These are phyloP conservation scores for Opeltia flavorubescens DNA, from an alignment of 495 filamentous ascomycete species.

Conservation along the genomic window DNA sequence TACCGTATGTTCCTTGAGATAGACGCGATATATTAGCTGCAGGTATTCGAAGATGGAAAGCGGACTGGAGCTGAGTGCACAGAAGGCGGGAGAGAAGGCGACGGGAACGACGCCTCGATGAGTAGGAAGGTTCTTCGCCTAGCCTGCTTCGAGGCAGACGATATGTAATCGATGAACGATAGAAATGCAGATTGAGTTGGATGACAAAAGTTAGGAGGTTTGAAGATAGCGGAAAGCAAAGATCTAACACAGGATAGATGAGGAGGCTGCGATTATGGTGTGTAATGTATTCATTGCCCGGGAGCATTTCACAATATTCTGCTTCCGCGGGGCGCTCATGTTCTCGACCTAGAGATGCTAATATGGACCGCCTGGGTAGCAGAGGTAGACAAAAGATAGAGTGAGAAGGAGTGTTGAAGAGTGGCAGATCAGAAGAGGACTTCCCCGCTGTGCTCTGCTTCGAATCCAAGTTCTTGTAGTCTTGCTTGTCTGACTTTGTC, in stretches of 20 bases:
- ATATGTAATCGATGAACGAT: too few relatives aligned
- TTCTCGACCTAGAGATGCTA: constrained; percentile 7
- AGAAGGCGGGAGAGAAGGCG: background rate
- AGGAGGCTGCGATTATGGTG: too few relatives aligned
- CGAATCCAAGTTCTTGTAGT: constrained; percentile 66
- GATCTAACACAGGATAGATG: too few relatives aligned
- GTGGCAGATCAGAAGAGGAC: constrained; percentile 53
- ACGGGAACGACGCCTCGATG: background rate
- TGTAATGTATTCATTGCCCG: too few relatives aligned
- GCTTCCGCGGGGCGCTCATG: constrained; percentile 23
- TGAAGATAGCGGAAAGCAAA: too few relatives aligned
- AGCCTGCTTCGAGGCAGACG: too few relatives aligned
- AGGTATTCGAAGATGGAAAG: constrained; percentile 1
- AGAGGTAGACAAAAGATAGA: too few relatives aligned
- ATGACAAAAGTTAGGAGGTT: too few relatives aligned
- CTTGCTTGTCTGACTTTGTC: constrained; percentile 59
- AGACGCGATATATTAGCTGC: constrained; percentile 4
- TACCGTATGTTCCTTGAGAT: background rate
- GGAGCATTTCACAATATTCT: constrained; percentile 71
- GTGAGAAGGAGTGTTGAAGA: too few relatives aligned
- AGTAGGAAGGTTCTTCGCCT: too few relatives aligned
- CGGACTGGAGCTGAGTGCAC: constrained; percentile 1
- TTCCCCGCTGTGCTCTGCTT: constrained; percentile 71
- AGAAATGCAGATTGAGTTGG: too few relatives aligned
- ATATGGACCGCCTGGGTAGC: constrained; percentile 3